Evolutionary conservation across 345 rosid species (phyloP).

Genomic region (Microthlaspi erraticum): DNA sequence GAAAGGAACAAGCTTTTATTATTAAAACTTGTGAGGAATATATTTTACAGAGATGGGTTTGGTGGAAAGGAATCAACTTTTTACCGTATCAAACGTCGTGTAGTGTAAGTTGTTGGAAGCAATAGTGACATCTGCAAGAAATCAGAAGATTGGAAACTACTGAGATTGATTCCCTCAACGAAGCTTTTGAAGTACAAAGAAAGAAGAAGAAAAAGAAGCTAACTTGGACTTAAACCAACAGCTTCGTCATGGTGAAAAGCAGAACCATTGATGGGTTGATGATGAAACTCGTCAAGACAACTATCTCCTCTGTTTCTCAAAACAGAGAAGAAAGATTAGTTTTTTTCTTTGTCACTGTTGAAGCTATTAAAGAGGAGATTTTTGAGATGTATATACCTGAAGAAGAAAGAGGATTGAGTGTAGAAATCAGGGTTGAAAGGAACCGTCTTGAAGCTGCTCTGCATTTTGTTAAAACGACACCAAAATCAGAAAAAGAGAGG

Average conservation of each 20-base stretch:
- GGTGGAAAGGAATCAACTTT: conserved; percentile 32
- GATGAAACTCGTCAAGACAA: conserved; percentile 80
- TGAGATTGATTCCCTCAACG: conserved; percentile 31
- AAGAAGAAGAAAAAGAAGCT: conserved; percentile 27
- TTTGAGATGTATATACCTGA: conserved; percentile 53
- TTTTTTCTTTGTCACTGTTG: background rate
- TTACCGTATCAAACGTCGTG: conserved; percentile 72
- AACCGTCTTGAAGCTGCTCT: conserved; percentile 77
- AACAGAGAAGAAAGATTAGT: conserved; percentile 3
- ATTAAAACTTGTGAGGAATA: background rate
- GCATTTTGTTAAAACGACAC: conserved; percentile 52
- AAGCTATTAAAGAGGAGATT: background rate
- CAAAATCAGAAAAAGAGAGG: background rate
- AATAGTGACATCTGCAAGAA: conserved; percentile 61
- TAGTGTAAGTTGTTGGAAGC: conserved; percentile 59
- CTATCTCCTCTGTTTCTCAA: conserved; percentile 52
- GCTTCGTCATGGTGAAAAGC: conserved; percentile 73
- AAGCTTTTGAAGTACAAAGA: conserved; percentile 16
- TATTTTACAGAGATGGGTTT: conserved; percentile 27
- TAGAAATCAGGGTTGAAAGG: conserved; percentile 59
- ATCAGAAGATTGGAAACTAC: conserved; percentile 63
- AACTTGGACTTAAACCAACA: conserved; percentile 84
- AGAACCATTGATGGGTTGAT: conserved; percentile 56
- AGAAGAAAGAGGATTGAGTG: conserved; percentile 69
- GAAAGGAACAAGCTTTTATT: background rate